phyloP scores from a whole-genome alignment of 2,329 filamentous ascomycete genomes.

The Trichoderma cornu-damae region DNA sequence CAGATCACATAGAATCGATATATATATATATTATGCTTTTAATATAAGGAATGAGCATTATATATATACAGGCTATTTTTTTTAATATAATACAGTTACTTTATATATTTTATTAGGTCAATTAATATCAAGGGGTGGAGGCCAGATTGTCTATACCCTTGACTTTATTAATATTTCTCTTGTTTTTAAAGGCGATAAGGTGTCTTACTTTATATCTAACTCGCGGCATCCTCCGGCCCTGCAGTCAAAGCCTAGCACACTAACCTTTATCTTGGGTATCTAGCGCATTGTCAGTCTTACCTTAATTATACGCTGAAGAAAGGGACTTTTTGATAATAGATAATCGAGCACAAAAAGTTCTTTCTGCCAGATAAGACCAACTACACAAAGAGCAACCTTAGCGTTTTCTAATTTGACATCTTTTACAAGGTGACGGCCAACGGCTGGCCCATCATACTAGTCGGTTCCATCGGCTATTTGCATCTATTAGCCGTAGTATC shows the following conservation, averaged over 20 bases:
- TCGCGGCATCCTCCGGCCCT: neutral
- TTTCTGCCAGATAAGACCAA: neutral
- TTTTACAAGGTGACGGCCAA: neutral
- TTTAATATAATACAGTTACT: too few relatives aligned
- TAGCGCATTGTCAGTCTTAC: neutral
- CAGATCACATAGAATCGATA: too few relatives aligned
- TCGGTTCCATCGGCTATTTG: neutral
- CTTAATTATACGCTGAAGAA: neutral
- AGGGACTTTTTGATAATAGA: neutral
- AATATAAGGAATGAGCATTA: too few relatives aligned
- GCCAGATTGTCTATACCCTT: too few relatives aligned
- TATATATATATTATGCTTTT: too few relatives aligned
- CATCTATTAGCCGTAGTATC: too few relatives aligned
- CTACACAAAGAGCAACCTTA: neutral
- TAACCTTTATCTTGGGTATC: neutral
- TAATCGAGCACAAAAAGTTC: neutral
- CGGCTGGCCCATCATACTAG: neutral
- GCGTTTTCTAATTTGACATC: neutral
- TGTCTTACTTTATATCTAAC: neutral
- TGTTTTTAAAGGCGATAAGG: neutral
- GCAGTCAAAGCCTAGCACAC: neutral
- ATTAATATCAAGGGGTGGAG: too few relatives aligned
- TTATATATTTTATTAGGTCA: too few relatives aligned
- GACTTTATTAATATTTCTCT: too few relatives aligned
- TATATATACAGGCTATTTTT: too few relatives aligned